phyloP scores from a whole-genome alignment of 1,139 yeast species.

The Blastobotrys arbuscula region DNA sequence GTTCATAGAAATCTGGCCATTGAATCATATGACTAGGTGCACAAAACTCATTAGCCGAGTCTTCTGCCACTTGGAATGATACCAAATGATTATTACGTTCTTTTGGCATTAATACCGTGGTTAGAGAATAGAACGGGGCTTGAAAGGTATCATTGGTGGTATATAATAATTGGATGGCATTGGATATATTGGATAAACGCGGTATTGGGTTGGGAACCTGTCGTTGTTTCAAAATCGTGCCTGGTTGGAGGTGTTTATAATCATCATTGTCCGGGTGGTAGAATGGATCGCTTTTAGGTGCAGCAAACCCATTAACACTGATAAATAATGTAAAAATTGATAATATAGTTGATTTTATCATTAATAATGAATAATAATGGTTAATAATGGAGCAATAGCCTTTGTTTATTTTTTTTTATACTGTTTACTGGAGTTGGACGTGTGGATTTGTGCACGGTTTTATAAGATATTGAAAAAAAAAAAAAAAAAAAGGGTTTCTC shows the following conservation, averaged over 20 bases:
- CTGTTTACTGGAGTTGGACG: no score
- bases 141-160: slow-evolving; percentile 27
- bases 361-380: no score
- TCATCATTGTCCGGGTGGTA: slow-evolving; percentile 22
- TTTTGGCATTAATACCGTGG: slow-evolving; percentile 27
- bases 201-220: slow-evolving; percentile 13
- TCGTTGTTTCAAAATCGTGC: slow-evolving; percentile 19
- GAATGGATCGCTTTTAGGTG: slow-evolving; percentile 22
- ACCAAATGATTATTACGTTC: slow-evolving; percentile 19
- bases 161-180: slow-evolving; percentile 24
- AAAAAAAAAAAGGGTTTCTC: no score
- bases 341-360: no score
- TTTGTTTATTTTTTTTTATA: no score
- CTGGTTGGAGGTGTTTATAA: slow-evolving; percentile 11
- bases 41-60: slow-evolving; percentile 26
- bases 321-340: no score
- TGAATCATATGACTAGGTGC: slow-evolving; percentile 29
- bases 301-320: no score
- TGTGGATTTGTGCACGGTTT: no score
- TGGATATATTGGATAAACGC: not conserved
- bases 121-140: slow-evolving; percentile 25
- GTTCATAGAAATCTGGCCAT: not conserved
- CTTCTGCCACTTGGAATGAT: slow-evolving; percentile 31
- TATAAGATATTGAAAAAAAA: no score
- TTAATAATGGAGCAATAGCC: no score